Conservation (phyloP, 495 filamentous ascomycete species). For the Lepidopterella palustris region DNA sequence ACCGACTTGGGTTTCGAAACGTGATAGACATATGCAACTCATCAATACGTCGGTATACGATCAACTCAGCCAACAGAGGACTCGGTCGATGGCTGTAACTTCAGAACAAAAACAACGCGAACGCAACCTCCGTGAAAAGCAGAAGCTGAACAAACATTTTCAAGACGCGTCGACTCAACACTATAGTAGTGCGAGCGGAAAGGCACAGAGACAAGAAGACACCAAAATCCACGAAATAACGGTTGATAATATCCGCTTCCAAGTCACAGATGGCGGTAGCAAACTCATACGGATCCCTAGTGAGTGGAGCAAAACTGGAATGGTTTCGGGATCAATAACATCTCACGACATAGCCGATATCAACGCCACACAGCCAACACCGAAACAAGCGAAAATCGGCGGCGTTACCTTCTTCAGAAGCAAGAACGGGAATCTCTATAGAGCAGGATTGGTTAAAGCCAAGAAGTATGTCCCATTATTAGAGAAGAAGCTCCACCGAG, state of each 20-base stretch:
- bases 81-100: constrained; percentile 68
- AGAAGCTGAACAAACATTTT: constrained; percentile 42
- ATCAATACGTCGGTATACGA: constrained; percentile 83
- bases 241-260: constrained; percentile 72
- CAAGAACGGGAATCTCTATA: constrained; percentile 86
- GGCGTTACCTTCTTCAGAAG: constrained; percentile 84
- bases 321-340: constrained; percentile 23
- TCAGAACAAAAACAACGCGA: constrained; percentile 52
- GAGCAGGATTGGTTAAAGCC: constrained; percentile 60
- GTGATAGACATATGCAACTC: constrained; percentile 78
- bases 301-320: constrained; percentile 57
- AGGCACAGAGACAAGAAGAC: background rate
- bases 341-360: background rate
- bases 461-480: constrained; percentile 50
- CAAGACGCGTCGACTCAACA: constrained; percentile 16
- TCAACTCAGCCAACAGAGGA: constrained; percentile 61
- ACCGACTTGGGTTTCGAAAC: constrained; percentile 65
- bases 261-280: constrained; percentile 69
- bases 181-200: constrained; percentile 25
- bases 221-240: constrained; percentile 54
- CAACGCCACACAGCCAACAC: constrained; percentile 46
- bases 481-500: constrained; percentile 11
- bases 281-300: constrained; percentile 53
- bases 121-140: constrained; percentile 50
- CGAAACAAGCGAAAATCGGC: constrained; percentile 68